A percentile compares a stretch with the other conserved stretches of the same genome.
Conservation (phyloP, 306 rosid species). For the Styphnolobium japonicum region DNA sequence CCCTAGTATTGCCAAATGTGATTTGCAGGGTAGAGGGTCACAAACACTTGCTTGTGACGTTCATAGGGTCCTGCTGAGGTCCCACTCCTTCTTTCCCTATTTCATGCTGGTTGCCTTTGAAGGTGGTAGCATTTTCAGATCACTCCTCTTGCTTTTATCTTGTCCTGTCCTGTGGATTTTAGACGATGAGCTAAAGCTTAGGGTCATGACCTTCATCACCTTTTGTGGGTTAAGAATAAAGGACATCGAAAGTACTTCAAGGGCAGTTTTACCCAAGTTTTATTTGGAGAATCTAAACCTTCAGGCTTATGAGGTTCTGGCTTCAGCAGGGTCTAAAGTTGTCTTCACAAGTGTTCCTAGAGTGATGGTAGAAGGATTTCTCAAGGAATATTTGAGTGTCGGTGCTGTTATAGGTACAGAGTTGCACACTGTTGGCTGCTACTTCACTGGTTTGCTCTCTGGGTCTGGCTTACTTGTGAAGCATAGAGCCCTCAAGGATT, state of each 20-base stretch:
- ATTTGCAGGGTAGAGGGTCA: constrained; percentile 43
- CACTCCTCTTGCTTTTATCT: constrained; percentile 63
- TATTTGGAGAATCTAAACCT: constrained; percentile 72
- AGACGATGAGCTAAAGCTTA: constrained; percentile 48
- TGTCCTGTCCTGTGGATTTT: constrained; percentile 58
- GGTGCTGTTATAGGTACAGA: constrained; percentile 70
- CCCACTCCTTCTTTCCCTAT: constrained; percentile 69
- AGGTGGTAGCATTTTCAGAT: constrained; percentile 77
- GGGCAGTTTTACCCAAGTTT: constrained; percentile 81
- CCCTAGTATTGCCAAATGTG: constrained; percentile 53
- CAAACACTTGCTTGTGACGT: constrained; percentile 61
- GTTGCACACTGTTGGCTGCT: constrained; percentile 50
- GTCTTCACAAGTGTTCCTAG: constrained; percentile 74
- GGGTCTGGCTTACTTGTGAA: constrained; percentile 57
- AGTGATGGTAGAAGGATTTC: constrained; percentile 78
- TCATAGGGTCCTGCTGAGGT: constrained; percentile 47
- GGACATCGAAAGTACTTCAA: constrained; percentile 53
- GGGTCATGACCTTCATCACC: constrained; percentile 64
- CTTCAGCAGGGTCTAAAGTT: constrained; percentile 49
- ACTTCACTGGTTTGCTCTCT: constrained; percentile 64
- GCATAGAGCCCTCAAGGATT: constrained; percentile 62
- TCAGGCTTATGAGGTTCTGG: constrained; percentile 52
- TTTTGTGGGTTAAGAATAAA: constrained; percentile 61
- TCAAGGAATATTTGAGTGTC: constrained; percentile 65
- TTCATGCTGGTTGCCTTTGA: constrained; percentile 94